phyloP scores from a whole-genome alignment of 192 early-diverging fungal species.

The Dissophora globulifera region DNA sequence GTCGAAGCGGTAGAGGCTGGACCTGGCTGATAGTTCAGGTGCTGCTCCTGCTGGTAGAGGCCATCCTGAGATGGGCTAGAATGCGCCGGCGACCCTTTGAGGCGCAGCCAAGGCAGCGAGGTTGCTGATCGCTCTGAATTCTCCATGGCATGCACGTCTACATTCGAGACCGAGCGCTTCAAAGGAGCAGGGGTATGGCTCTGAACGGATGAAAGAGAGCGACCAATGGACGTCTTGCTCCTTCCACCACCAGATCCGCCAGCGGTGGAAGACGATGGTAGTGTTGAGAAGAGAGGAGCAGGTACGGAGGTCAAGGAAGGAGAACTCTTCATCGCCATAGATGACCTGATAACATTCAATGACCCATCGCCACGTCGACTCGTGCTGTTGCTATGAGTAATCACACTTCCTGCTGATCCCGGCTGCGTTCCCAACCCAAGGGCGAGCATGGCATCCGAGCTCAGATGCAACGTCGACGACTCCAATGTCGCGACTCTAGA shows the following conservation, averaged over 20 bases:
- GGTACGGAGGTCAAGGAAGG: constrained; percentile 30
- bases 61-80: constrained; percentile 1
- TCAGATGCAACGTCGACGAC: constrained; percentile 25
- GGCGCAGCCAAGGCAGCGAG: constrained; percentile 31
- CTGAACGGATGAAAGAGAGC: constrained; percentile 14
- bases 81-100: constrained; percentile 4
- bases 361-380: constrained; percentile 29
- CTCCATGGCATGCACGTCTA: not conserved
- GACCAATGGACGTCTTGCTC: not conserved
- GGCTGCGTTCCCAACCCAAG: constrained; percentile 33
- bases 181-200: not conserved
- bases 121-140: constrained; percentile 12
- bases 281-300: constrained; percentile 5
- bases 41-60: constrained; percentile 10
- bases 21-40: not conserved
- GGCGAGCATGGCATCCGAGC: constrained; percentile 36
- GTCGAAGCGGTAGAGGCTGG: constrained; percentile 8
- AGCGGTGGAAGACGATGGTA: not conserved
- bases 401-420: constrained; percentile 27
- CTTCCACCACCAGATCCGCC: not conserved
- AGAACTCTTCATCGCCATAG: constrained; percentile 51
- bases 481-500: constrained; percentile 24
- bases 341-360: constrained; percentile 17
- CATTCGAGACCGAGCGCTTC: constrained; percentile 1
- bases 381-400: not conserved